Evolutionary conservation across 2,329 filamentous ascomycete species (phyloP).

Genomic region (Epichloe festucae): DNA sequence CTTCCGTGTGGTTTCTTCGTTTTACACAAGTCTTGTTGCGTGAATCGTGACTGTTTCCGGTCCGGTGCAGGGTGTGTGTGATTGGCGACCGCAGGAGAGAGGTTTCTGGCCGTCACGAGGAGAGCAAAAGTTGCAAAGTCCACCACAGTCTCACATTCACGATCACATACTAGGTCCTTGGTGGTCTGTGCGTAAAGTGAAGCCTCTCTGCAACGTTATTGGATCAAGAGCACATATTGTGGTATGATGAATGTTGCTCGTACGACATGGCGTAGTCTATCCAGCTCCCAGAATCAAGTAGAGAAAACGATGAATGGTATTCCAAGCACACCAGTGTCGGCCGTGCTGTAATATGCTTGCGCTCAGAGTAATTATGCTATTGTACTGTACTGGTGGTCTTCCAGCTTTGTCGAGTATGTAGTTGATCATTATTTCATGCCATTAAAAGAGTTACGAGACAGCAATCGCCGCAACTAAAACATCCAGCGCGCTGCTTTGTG

Average conservation of each 20-base stretch:
- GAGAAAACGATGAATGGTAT: background rate
- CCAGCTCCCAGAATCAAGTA: background rate
- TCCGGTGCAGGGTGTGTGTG: background rate
- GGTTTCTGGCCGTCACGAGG: too few species aligned
- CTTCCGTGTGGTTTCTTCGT: too few species aligned
- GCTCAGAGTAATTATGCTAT: background rate
- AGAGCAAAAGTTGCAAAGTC: too few species aligned
- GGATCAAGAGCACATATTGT: background rate
- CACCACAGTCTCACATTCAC: background rate
- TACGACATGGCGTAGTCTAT: background rate
- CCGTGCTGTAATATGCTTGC: background rate
- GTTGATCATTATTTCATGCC: background rate
- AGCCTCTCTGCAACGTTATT: background rate
- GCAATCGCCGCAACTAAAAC: constrained; percentile 48
- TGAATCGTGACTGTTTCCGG: background rate
- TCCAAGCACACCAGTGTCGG: background rate
- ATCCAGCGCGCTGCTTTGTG: constrained; percentile 55
- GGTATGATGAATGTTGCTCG: background rate
- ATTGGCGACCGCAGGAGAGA: background rate
- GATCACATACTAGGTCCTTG: background rate
- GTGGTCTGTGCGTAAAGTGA: background rate
- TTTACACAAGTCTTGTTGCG: background rate
- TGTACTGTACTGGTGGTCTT: background rate
- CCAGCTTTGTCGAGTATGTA: too few species aligned
- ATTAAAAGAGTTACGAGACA: constrained; percentile 15